phyloP scores from a whole-genome alignment of 1,284 basidiomycete species.

The Ceratobasidium sp. region DNA sequence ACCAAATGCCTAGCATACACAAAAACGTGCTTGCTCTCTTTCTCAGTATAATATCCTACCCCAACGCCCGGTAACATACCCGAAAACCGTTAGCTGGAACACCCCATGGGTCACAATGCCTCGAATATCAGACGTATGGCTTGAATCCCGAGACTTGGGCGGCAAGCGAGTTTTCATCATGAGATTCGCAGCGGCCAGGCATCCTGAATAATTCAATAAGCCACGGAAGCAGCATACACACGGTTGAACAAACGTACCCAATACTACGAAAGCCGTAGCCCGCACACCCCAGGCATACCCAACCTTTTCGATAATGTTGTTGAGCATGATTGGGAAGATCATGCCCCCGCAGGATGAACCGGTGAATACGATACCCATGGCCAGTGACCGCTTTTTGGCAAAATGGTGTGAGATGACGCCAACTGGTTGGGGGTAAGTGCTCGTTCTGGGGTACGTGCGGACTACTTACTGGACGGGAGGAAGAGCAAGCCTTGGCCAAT shows the following conservation, averaged over 20 bases:
- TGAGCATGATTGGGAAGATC: slow-evolving; percentile 72
- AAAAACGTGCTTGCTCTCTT: slow-evolving; percentile 9
- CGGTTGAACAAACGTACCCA: neutral
- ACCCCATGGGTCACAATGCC: slow-evolving; percentile 22
- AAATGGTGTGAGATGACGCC: slow-evolving; percentile 68
- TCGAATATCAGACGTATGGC: slow-evolving; percentile 8
- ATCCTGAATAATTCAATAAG: neutral
- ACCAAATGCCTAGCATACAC: slow-evolving; percentile 27
- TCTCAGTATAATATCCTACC: neutral
- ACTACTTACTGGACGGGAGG: slow-evolving; percentile 52
- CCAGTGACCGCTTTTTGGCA: slow-evolving; percentile 60
- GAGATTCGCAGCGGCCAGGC: slow-evolving; percentile 38
- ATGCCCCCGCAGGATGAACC: slow-evolving; percentile 68
- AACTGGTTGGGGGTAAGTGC: slow-evolving; percentile 57
- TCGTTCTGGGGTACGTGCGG: neutral
- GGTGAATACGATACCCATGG: slow-evolving; percentile 64
- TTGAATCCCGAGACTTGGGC: slow-evolving; percentile 9
- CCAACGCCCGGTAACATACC: neutral
- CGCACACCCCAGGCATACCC: slow-evolving; percentile 68
- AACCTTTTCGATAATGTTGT: slow-evolving; percentile 63
- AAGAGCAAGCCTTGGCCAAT: slow-evolving; percentile 60
- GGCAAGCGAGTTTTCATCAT: slow-evolving; percentile 43
- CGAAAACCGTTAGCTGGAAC: slow-evolving; percentile 8
- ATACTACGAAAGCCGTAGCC: slow-evolving; percentile 30
- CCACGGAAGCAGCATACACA: neutral